Conservation (phyloP, 2,329 filamentous ascomycete species). For the Colletotrichum lini region DNA sequence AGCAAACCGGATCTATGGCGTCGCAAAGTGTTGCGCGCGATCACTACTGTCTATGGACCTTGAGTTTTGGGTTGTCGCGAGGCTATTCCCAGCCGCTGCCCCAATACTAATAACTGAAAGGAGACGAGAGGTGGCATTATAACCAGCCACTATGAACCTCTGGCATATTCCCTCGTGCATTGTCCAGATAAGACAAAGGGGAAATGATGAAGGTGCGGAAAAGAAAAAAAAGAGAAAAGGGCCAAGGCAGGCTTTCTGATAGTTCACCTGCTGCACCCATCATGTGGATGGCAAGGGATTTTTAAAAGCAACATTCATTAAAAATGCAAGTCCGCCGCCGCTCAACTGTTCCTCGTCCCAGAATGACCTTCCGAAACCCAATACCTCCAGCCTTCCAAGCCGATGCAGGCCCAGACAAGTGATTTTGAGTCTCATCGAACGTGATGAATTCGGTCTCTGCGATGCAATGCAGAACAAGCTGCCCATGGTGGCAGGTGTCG, state of each 20-base stretch:
- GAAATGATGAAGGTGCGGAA: neutral
- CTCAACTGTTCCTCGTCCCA: neutral
- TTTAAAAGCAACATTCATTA: conserved; percentile 3
- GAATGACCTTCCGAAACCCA: conserved; percentile 17
- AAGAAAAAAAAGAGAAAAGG: too few species aligned
- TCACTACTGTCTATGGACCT: conserved; percentile 25
- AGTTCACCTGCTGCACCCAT: conserved; percentile 19
- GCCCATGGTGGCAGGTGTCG: conserved; percentile 41
- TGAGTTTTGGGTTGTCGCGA: conserved; percentile 8
- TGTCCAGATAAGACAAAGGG: neutral
- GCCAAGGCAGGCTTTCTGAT: conserved; percentile 16
- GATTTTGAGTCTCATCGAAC: conserved; percentile 17
- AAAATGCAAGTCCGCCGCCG: conserved; percentile 21
- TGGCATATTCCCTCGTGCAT: neutral
- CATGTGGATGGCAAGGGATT: conserved; percentile 14
- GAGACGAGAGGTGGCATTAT: neutral
- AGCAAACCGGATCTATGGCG: conserved; percentile 7
- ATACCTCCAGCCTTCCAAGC: neutral
- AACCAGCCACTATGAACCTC: neutral
- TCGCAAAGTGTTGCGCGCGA: conserved; percentile 10
- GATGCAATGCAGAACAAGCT: conserved; percentile 32
- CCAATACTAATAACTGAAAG: neutral
- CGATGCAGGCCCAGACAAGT: neutral
- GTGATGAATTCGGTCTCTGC: conserved; percentile 31
- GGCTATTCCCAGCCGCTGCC: conserved; percentile 3